A percentile compares a stretch with the other conserved stretches of the same genome.
phyloP scores from a whole-genome alignment of 208 protist species.

The Trypanosoma avium region DNA sequence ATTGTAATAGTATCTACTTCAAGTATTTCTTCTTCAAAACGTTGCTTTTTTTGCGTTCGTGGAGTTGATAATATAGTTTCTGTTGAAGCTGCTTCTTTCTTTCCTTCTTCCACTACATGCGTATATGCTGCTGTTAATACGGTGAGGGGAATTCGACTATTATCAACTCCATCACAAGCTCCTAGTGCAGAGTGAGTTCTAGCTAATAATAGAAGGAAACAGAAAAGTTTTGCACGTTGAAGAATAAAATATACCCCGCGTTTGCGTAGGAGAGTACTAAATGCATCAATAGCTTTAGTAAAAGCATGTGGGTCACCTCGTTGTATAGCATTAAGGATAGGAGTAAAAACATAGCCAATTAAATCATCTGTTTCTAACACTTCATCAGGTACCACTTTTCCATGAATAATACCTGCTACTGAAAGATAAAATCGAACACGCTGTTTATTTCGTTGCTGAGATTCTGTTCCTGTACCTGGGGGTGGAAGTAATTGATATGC shows the following conservation, averaged over 20 bases:
- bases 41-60: constrained; percentile 12
- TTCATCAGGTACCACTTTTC: constrained; percentile 43
- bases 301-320: constrained; percentile 52
- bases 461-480: constrained; percentile 42
- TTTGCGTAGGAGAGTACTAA: constrained; percentile 42
- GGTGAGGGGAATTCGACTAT: constrained; percentile 65
- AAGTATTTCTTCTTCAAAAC: constrained; percentile 16
- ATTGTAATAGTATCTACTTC: constrained; percentile 35
- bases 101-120: constrained; percentile 27
- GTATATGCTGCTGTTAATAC: constrained; percentile 56
- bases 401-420: constrained; percentile 58
- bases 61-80: neutral
- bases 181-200: constrained; percentile 59
- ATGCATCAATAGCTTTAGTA: constrained; percentile 41
- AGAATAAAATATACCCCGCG: constrained; percentile 76
- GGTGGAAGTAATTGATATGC: constrained; percentile 75
- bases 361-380: constrained; percentile 43
- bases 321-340: constrained; percentile 47
- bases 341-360: constrained; percentile 47
- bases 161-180: constrained; percentile 44
- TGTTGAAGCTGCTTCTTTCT: neutral
- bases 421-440: constrained; percentile 75
- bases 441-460: constrained; percentile 76
- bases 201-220: constrained; percentile 61
- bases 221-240: constrained; percentile 57